Evolutionary conservation across 257 asterid genomes (phyloP).

Genomic region (Fraxinus cuspidata): DNA sequence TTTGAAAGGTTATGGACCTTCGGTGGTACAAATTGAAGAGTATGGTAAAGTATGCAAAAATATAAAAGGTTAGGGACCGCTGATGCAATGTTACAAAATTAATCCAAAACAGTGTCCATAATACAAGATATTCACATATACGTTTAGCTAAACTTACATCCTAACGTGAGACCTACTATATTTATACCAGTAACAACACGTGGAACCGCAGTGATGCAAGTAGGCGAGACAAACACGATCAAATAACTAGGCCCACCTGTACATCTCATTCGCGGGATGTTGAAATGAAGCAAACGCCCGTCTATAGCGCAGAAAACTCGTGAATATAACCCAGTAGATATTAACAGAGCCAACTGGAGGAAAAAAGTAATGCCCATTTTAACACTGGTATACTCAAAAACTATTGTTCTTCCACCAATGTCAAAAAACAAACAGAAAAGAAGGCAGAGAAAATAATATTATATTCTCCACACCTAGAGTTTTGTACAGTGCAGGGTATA

Average conservation of each 20-base stretch:
- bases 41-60: too few species aligned
- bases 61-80: too few species aligned
- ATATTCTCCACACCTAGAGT: too few species aligned
- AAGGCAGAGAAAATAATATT: too few species aligned
- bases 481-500: too few species aligned
- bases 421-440: too few species aligned
- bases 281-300: slow-evolving; percentile 1
- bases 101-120: slow-evolving; percentile 28
- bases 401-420: slow-evolving; percentile 84
- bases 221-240: not conserved
- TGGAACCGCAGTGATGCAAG: not conserved
- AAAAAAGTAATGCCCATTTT: slow-evolving; percentile 13
- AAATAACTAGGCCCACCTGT: slow-evolving; percentile 23
- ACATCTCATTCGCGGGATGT: slow-evolving; percentile 19
- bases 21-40: too few species aligned
- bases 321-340: not conserved
- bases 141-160: slow-evolving; percentile 14
- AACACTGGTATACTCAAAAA: slow-evolving; percentile 64
- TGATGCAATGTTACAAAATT: too few species aligned
- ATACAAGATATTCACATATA: slow-evolving; percentile 40
- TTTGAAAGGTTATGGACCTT: too few species aligned
- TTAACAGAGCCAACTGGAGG: slow-evolving; percentile 24
- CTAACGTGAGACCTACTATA: not conserved
- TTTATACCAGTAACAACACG: slow-evolving; percentile 3
- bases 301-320: not conserved